phyloP scores from a whole-genome alignment of 805 yeast species.

The Peterozyma toletana region DNA sequence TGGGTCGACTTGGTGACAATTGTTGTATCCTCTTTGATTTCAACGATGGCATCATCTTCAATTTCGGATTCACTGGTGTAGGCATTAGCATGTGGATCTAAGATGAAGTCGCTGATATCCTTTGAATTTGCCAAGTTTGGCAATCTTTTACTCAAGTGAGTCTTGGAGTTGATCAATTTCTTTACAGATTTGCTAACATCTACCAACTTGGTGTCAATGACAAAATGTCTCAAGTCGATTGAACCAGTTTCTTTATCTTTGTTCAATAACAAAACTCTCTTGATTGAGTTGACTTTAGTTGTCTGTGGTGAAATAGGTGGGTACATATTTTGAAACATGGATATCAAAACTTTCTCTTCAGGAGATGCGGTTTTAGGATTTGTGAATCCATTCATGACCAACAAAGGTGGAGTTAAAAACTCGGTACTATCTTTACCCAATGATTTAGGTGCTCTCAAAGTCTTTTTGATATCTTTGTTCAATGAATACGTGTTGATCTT shows the following conservation, averaged over 20 bases:
- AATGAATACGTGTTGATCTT: conserved; percentile 70
- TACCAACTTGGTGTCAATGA: conserved; percentile 79
- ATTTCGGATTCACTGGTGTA: conserved; percentile 89
- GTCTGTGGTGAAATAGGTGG: conserved; percentile 89
- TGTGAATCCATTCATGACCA: conserved; percentile 88
- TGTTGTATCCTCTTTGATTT: conserved; percentile 28
- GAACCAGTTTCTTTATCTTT: conserved; percentile 63
- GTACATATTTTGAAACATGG: conserved; percentile 91
- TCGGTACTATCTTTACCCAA: conserved; percentile 57
- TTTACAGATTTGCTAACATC: conserved; percentile 70
- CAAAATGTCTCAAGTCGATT: conserved; percentile 84
- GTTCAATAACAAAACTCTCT: conserved; percentile 78
- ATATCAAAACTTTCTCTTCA: conserved; percentile 75
- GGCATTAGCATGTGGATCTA: conserved; percentile 77
- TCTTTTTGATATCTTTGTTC: conserved; percentile 67
- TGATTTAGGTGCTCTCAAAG: conserved; percentile 74
- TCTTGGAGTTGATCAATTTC: conserved; percentile 57
- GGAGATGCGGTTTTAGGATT: conserved; percentile 57
- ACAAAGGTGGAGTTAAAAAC: conserved; percentile 73
- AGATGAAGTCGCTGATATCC: conserved; percentile 77
- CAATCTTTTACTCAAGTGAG: conserved; percentile 49
- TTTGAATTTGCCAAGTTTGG: conserved; percentile 63
- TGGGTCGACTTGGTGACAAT: conserved; percentile 17
- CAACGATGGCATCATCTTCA: conserved; percentile 84
- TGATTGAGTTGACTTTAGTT: conserved; percentile 67